Conservation (phyloP, 2,329 filamentous ascomycete species). For the Pestalotiopsis sp. region DNA sequence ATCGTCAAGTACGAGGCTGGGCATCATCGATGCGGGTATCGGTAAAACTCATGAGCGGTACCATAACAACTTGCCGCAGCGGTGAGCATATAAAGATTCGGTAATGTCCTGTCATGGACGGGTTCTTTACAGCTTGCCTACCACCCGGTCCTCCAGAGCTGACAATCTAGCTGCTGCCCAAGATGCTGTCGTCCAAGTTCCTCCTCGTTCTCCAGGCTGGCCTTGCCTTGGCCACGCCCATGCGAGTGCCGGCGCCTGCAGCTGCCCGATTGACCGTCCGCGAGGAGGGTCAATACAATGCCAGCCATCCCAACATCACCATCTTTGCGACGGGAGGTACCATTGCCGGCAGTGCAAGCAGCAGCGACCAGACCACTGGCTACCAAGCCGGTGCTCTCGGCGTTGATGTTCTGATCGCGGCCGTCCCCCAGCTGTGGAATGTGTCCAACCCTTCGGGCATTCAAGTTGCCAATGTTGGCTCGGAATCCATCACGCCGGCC, state of each 20-base stretch:
- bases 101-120: neutral
- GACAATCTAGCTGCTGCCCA: neutral
- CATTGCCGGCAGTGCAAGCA: constrained; percentile 55
- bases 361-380: constrained; percentile 47
- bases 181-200: neutral
- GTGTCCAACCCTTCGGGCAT: constrained; percentile 57
- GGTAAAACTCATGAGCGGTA: neutral
- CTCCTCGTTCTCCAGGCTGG: neutral
- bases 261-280: neutral
- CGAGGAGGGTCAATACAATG: neutral
- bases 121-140: neutral
- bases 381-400: constrained; percentile 47
- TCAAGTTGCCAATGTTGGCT: constrained; percentile 53
- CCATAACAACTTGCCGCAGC: neutral
- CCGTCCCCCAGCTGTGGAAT: constrained; percentile 56
- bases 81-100: neutral
- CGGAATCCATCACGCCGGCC: constrained; percentile 47
- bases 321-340: constrained; percentile 62
- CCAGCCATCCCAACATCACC: constrained; percentile 52
- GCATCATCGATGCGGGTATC: neutral
- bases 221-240: neutral
- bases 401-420: constrained; percentile 52
- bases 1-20: neutral
- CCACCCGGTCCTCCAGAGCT: neutral
- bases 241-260: neutral